A percentile compares a stretch with the other conserved stretches of the same genome.
Evolutionary conservation across 2,329 filamentous ascomycete species (phyloP).

Genomic region (Geosmithia putterillii): DNA sequence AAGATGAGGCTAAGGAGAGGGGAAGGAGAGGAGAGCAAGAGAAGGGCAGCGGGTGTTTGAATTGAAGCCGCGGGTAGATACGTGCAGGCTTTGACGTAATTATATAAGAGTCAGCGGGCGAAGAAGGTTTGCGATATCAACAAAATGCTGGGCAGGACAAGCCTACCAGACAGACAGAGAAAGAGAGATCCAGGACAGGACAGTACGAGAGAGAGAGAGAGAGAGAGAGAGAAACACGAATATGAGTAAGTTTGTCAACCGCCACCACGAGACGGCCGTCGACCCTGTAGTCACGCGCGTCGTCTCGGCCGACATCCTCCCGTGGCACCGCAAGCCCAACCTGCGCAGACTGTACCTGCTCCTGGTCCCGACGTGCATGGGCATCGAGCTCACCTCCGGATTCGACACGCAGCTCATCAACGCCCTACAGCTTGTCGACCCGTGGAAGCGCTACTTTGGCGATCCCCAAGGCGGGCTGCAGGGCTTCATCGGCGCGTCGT

Average conservation of each 20-base stretch:
- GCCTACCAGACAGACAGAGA: no score
- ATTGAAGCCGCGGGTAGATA: no score
- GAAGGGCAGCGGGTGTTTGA: no score
- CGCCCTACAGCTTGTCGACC: conserved; percentile 24
- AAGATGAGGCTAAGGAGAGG: no score
- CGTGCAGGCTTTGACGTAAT: no score
- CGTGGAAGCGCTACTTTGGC: conserved; percentile 16
- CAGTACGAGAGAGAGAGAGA: no score
- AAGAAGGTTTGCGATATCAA: no score
- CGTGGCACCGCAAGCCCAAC: conserved; percentile 49
- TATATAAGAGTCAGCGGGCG: no score
- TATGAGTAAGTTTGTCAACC: conserved; percentile 2
- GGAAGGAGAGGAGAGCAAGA: no score
- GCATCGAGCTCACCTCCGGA: conserved; percentile 40
- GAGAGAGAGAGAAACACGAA: no score
- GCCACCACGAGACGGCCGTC: conserved; percentile 1
- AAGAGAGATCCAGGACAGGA: no score
- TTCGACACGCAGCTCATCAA: conserved; percentile 35
- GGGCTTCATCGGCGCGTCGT: conserved; percentile 45
- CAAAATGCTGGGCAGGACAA: no score
- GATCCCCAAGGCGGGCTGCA: conserved; percentile 28
- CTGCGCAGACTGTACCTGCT: conserved; percentile 42
- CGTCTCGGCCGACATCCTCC: conserved; percentile 22
- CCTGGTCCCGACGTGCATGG: conserved; percentile 34
- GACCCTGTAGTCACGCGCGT: conserved; percentile 5